These are phyloP conservation scores for Aspergillus hortae DNA, from an alignment of 2,329 filamentous ascomycete genomes.

Conservation along the genomic window DNA sequence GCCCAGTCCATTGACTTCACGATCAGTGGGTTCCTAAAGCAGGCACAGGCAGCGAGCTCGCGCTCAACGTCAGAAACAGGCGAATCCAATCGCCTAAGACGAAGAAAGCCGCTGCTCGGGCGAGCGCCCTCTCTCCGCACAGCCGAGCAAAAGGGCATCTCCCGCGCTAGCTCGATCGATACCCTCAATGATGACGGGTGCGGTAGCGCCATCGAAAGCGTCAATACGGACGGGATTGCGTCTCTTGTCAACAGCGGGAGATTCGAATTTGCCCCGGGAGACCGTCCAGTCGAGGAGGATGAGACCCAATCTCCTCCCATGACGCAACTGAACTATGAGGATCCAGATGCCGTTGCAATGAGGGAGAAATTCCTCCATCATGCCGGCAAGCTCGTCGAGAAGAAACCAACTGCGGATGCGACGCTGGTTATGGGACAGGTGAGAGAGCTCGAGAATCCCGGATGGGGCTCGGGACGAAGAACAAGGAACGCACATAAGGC, in stretches of 20 bases:
- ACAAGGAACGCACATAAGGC: conserved; percentile 30
- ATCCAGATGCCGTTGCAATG: conserved; percentile 52
- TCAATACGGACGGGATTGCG: conserved; percentile 24
- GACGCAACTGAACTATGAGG: conserved; percentile 49
- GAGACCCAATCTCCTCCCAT: conserved; percentile 37
- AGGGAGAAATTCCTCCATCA: conserved; percentile 53
- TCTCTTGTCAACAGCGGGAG: conserved; percentile 30
- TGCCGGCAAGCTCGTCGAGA: conserved; percentile 41
- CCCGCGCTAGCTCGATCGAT: conserved; percentile 49
- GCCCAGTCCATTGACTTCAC: conserved; percentile 33
- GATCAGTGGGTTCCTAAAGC: conserved; percentile 39
- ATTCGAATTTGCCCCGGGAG: conserved; percentile 28
- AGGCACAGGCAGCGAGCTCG: conserved; percentile 33
- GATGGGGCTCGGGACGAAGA: conserved; percentile 33
- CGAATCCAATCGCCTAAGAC: conserved; percentile 18
- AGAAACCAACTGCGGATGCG: conserved; percentile 15
- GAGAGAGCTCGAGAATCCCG: conserved; percentile 30
- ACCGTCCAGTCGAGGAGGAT: conserved; percentile 21
- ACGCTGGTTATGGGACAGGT: conserved; percentile 26
- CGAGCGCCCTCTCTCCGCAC: conserved; percentile 35
- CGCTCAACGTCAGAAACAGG: conserved; percentile 21
- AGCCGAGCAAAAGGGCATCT: conserved; percentile 24
- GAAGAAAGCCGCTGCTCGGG: conserved; percentile 39
- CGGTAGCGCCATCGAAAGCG: conserved; percentile 33
- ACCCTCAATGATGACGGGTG: conserved; percentile 45